These are phyloP conservation scores for Gymnopilus dilepis DNA, from an alignment of 768 basidiomycete genomes.

Conservation along the genomic window DNA sequence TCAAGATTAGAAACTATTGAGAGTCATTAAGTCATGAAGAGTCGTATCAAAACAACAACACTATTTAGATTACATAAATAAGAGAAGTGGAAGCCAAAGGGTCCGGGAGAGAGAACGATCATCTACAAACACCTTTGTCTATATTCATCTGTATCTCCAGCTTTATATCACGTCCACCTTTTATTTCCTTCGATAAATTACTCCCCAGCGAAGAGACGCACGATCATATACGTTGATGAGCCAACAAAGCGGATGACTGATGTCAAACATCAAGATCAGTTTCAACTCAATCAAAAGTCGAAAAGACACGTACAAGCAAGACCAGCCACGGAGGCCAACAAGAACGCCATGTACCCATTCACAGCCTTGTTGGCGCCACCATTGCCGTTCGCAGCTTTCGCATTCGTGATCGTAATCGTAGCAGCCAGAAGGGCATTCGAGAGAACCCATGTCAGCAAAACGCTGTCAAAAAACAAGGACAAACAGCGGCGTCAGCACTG, in stretches of 20 bases:
- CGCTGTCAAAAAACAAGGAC: constrained; percentile 38
- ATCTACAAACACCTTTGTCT: too few relatives aligned
- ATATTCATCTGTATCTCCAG: background rate
- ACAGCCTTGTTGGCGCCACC: constrained; percentile 58
- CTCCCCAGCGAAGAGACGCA: constrained; percentile 90
- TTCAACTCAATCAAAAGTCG: constrained; percentile 3
- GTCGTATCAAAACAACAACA: too few relatives aligned
- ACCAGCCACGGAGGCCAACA: constrained; percentile 87
- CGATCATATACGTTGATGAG: constrained; percentile 79
- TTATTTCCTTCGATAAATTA: constrained; percentile 36
- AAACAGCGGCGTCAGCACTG: constrained; percentile 24
- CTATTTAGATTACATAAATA: too few relatives aligned
- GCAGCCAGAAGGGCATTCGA: constrained; percentile 85
- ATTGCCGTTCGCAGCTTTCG: constrained; percentile 47
- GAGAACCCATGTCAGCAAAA: constrained; percentile 87
- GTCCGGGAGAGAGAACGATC: too few relatives aligned
- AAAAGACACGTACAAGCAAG: constrained; percentile 70
- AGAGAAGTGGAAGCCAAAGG: too few relatives aligned
- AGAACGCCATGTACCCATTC: constrained; percentile 87
- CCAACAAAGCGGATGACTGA: constrained; percentile 87
- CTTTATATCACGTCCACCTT: background rate
- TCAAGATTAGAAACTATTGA: too few relatives aligned
- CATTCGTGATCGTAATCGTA: constrained; percentile 66
- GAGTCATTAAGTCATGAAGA: too few relatives aligned
- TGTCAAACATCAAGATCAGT: constrained; percentile 2